Evolutionary conservation across 1,284 basidiomycete species (phyloP).

Genomic region (Apiotrichum gracile): DNA sequence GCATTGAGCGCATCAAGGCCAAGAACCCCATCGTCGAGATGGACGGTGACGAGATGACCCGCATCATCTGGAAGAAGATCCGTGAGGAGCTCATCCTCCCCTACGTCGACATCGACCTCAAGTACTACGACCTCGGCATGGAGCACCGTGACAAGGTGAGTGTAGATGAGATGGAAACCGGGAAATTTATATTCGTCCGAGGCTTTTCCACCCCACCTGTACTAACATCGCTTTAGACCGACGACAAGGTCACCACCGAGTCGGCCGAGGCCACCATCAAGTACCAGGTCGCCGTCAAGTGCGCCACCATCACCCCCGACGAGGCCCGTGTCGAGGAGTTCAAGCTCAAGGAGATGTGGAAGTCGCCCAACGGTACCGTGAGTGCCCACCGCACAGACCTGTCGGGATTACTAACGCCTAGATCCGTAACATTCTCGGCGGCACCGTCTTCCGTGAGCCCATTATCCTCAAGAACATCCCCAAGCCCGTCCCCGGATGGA

Average conservation of each 20-base stretch:
- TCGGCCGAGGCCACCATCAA: slow-evolving; percentile 83
- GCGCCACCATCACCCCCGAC: slow-evolving; percentile 97
- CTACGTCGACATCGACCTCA: slow-evolving; percentile 91
- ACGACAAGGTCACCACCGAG: slow-evolving; percentile 89
- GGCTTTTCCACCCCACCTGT: neutral
- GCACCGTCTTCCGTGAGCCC: slow-evolving; percentile 97
- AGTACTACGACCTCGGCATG: slow-evolving; percentile 95
- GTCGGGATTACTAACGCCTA: slow-evolving; percentile 31
- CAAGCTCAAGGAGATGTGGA: slow-evolving; percentile 97
- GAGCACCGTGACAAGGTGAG: slow-evolving; percentile 80
- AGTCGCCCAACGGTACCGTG: slow-evolving; percentile 88
- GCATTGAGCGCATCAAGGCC: slow-evolving; percentile 58
- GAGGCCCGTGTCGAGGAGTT: slow-evolving; percentile 68
- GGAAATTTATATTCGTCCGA: slow-evolving; percentile 8
- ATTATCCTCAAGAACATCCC: slow-evolving; percentile 89
- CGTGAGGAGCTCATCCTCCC: slow-evolving; percentile 94
- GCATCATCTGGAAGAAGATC: slow-evolving; percentile 99
- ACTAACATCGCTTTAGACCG: slow-evolving; percentile 56
- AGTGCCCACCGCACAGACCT: slow-evolving; percentile 29
- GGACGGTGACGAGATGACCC: slow-evolving; percentile 95
- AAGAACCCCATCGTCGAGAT: slow-evolving; percentile 92
- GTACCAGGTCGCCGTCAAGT: slow-evolving; percentile 75
- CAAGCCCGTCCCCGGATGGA: slow-evolving; percentile 91
- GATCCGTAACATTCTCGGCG: slow-evolving; percentile 95
- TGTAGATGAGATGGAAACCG: too few species aligned